Conservation (phyloP, 352 stramenopile genomes). For the Phytophthora megakarya region DNA sequence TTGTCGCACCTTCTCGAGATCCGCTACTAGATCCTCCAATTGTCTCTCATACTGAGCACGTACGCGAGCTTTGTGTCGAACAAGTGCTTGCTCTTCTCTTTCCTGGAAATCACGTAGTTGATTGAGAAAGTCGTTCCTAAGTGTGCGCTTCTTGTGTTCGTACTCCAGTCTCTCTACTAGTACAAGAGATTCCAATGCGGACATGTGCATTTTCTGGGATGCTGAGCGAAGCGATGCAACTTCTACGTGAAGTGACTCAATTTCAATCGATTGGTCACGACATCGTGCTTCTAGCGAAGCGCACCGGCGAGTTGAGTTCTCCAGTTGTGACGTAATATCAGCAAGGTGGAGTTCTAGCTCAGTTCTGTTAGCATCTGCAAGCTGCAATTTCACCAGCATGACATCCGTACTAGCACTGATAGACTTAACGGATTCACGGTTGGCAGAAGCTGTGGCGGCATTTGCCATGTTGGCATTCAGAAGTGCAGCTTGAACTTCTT, state of each 20-base stretch:
- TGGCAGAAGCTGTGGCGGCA: conserved; percentile 16
- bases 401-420: conserved; percentile 38
- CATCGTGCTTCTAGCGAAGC: conserved; percentile 49
- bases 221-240: conserved; percentile 53
- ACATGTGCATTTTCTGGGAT: conserved; percentile 55
- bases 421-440: conserved; percentile 14
- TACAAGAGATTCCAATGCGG: conserved; percentile 55
- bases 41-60: conserved; percentile 67
- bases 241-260: conserved; percentile 58
- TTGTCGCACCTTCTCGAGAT: conserved; percentile 63
- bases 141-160: conserved; percentile 73
- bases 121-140: conserved; percentile 61
- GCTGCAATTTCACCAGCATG: conserved; percentile 68
- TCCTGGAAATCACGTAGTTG: conserved; percentile 77
- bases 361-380: conserved; percentile 55
- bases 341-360: conserved; percentile 60
- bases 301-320: conserved; percentile 46
- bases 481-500: conserved; percentile 42
- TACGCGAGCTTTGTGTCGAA: conserved; percentile 66
- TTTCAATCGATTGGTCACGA: conserved; percentile 53
- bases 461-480: conserved; percentile 38
- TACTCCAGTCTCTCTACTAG: conserved; percentile 65
- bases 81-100: conserved; percentile 67
- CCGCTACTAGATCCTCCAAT: conserved; percentile 62
- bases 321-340: conserved; percentile 53